Conservation (phyloP, 139 green algal genomes). For the Diplosphaera chodatii region DNA sequence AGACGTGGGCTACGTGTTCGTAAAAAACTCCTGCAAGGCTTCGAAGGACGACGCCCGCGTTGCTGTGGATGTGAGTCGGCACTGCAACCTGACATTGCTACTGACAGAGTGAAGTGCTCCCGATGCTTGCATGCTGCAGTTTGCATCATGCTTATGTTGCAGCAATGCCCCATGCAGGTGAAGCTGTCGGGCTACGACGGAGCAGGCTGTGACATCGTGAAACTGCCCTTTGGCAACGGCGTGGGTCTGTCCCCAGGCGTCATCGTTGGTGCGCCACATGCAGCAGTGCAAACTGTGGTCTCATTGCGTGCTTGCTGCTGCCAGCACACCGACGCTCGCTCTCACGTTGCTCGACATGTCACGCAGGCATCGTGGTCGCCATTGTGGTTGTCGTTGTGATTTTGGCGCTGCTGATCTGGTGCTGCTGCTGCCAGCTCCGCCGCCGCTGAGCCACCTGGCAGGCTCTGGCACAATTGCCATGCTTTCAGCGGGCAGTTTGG, state of each 20-base stretch:
- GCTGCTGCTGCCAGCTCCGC: background rate
- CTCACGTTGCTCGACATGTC: conserved; percentile 7
- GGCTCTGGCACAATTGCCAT: too few species aligned
- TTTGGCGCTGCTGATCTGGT: background rate
- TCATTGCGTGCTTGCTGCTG: too few species aligned
- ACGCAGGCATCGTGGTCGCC: background rate
- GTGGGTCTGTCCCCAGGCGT: background rate
- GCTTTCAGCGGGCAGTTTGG: too few species aligned
- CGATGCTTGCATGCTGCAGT: too few species aligned
- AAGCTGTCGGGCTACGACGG: background rate
- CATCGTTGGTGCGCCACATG: too few species aligned
- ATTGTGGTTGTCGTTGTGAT: background rate
- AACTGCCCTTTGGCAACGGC: background rate
- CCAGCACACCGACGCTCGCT: too few species aligned
- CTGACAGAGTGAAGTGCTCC: too few species aligned
- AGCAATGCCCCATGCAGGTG: too few species aligned
- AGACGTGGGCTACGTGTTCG: background rate
- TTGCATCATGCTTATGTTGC: too few species aligned
- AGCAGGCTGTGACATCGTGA: background rate
- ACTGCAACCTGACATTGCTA: too few species aligned
- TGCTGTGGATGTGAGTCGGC: background rate
- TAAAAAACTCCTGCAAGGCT: background rate
- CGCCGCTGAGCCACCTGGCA: background rate
- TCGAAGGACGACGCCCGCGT: background rate
- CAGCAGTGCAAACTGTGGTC: too few species aligned